These are phyloP conservation scores for Colletotrichum trifolii DNA, from an alignment of 2,329 filamentous ascomycete genomes.

Conservation along the genomic window DNA sequence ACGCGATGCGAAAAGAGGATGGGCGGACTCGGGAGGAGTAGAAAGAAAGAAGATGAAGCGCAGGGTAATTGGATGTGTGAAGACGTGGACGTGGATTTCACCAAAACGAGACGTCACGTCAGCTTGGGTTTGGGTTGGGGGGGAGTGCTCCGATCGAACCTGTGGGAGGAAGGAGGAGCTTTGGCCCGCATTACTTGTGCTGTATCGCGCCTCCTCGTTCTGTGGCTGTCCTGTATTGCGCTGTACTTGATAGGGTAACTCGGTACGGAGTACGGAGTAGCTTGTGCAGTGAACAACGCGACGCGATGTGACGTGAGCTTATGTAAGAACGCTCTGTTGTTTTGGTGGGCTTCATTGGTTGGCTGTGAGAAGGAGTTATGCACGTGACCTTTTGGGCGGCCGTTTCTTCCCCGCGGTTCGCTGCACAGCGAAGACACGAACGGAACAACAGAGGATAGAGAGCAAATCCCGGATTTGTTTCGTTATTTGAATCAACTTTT, in stretches of 20 bases:
- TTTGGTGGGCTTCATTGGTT: not conserved
- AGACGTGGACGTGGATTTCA: not conserved
- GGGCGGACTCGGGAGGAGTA: slow-evolving; percentile 6
- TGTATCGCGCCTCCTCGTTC: not conserved
- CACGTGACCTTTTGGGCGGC: not conserved
- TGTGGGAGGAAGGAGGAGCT: not conserved
- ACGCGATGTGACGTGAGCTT: not conserved
- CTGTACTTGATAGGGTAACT: not conserved
- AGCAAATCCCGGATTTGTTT: too few species aligned
- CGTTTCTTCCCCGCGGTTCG: too few species aligned
- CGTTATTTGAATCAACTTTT: too few species aligned
- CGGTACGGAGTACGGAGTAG: not conserved
- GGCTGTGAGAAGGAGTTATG: not conserved
- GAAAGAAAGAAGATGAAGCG: not conserved
- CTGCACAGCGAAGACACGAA: too few species aligned
- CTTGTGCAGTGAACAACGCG: not conserved
- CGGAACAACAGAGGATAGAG: too few species aligned
- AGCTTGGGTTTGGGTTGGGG: not conserved
- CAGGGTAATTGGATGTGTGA: not conserved
- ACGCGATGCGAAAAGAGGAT: not conserved
- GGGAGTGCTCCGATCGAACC: too few species aligned
- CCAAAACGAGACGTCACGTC: not conserved
- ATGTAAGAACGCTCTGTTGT: not conserved
- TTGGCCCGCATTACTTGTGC: not conserved
- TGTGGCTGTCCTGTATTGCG: not conserved